Conservation (phyloP, 2,329 filamentous ascomycete genomes). For the Emericellopsis atlantica region DNA sequence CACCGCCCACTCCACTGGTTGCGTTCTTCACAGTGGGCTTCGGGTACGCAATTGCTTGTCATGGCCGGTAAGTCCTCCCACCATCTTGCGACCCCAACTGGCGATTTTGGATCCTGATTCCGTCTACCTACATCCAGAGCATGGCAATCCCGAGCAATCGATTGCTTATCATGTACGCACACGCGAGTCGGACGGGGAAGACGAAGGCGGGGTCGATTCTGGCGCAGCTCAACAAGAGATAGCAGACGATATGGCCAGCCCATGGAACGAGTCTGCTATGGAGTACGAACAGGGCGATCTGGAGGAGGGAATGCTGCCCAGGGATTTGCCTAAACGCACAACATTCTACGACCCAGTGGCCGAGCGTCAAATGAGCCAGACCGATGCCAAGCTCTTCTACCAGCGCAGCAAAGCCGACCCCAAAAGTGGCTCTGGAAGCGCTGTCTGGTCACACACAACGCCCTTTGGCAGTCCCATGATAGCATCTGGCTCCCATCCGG, state of each 20-base stretch:
- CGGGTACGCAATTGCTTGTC: not conserved
- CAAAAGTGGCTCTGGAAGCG: conserved; percentile 14
- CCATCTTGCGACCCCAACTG: not conserved
- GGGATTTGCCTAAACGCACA: conserved; percentile 56
- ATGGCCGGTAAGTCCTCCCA: conserved; percentile 2
- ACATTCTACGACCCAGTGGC: conserved; percentile 89
- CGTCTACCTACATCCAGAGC: not conserved
- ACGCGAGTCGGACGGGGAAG: conserved; percentile 18
- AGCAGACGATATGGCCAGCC: conserved; percentile 5
- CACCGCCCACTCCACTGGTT: not conserved
- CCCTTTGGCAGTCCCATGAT: conserved; percentile 34
- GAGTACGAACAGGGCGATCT: conserved; percentile 16
- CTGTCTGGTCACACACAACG: conserved; percentile 26
- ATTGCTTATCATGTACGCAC: conserved; percentile 8
- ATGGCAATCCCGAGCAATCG: not conserved
- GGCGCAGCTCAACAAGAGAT: conserved; percentile 10
- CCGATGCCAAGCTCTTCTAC: conserved; percentile 92
- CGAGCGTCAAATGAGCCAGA: conserved; percentile 88
- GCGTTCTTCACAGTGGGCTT: not conserved
- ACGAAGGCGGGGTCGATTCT: conserved; percentile 8
- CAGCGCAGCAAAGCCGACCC: conserved; percentile 59
- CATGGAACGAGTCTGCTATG: conserved; percentile 6
- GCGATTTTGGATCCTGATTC: not conserved
- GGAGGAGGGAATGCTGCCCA: conserved; percentile 44
- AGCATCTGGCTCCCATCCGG: conserved; percentile 17